These are phyloP conservation scores for Alopecurus myosuroides DNA, from an alignment of 176 grass and related monocot genomes.

Conservation along the genomic window DNA sequence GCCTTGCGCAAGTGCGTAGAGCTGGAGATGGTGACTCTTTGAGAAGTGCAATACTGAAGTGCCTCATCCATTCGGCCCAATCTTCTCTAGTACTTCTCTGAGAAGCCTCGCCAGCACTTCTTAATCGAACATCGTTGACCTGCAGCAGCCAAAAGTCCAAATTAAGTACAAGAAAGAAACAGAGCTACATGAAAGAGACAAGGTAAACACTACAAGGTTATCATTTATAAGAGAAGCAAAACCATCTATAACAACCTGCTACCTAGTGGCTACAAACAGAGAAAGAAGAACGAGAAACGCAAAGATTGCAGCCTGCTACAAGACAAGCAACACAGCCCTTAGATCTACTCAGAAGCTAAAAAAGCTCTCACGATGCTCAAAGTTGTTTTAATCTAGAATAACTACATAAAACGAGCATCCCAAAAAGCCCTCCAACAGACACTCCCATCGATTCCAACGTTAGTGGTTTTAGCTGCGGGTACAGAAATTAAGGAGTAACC, in stretches of 20 bases:
- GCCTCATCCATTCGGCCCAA: conserved; percentile 99
- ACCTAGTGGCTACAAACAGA: background rate
- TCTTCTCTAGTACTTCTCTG: conserved; percentile 99
- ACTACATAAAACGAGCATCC: background rate
- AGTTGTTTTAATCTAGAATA: conserved; percentile 2
- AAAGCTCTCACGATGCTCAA: background rate
- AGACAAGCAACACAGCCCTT: background rate
- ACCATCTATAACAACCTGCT: background rate
- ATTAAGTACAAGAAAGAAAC: background rate
- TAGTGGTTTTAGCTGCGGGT: background rate
- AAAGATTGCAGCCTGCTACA: background rate
- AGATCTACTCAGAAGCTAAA: background rate
- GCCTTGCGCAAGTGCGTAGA: conserved; percentile 87
- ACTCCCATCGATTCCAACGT: background rate
- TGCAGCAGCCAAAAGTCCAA: conserved; percentile 33
- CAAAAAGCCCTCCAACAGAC: background rate
- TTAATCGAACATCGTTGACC: conserved; percentile 86
- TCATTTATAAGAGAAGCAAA: background rate
- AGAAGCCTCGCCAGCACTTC: conserved; percentile 92
- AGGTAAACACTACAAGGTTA: background rate
- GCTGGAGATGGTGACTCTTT: conserved; percentile 98
- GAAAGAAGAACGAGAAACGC: background rate
- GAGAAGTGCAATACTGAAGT: conserved; percentile 97
- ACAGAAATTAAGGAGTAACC: background rate
- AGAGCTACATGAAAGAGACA: background rate